Percentiles rank a stretch among this genome's conserved stretches.
phyloP scores from a whole-genome alignment of 768 basidiomycete species.

The Floccularia luteovirens region DNA sequence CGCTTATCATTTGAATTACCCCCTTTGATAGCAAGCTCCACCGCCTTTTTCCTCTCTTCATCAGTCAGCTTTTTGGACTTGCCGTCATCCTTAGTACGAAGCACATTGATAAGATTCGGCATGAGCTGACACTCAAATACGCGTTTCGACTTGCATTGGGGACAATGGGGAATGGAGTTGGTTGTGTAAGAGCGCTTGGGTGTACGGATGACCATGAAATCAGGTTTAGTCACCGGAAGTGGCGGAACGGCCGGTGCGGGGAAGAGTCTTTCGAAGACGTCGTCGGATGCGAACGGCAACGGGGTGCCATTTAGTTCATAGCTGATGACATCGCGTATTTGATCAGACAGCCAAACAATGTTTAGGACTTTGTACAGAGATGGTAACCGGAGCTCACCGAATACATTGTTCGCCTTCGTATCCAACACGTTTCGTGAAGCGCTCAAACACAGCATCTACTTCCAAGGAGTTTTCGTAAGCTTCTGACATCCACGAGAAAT shows the following conservation, averaged over 20 bases:
- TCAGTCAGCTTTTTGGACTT: conserved; percentile 39
- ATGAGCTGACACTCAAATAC: conserved; percentile 93
- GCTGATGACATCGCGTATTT: conserved; percentile 28
- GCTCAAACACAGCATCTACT: conserved; percentile 81
- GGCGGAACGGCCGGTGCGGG: conserved; percentile 38
- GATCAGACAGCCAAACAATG: not conserved
- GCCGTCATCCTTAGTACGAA: conserved; percentile 28
- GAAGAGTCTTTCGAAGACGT: conserved; percentile 68
- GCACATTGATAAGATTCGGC: conserved; percentile 84
- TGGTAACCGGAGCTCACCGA: conserved; percentile 69
- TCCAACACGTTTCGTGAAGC: conserved; percentile 67
- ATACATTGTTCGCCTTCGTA: conserved; percentile 80
- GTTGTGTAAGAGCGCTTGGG: conserved; percentile 49
- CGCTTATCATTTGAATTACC: conserved; percentile 32
- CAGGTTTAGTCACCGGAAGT: conserved; percentile 52
- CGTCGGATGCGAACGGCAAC: conserved; percentile 78
- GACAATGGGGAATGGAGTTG: conserved; percentile 52
- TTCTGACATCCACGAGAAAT: conserved; percentile 58
- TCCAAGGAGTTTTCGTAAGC: conserved; percentile 75
- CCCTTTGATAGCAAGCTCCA: conserved; percentile 48
- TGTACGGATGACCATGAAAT: conserved; percentile 44
- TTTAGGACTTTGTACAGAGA: not conserved
- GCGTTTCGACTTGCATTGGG: conserved; percentile 55
- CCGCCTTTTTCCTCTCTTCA: conserved; percentile 58
- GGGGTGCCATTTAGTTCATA: conserved; percentile 87